Percentiles rank a stretch among this genome's conserved stretches.
phyloP scores from a whole-genome alignment of 768 basidiomycete genomes.

The Agrocybe chaxingu region DNA sequence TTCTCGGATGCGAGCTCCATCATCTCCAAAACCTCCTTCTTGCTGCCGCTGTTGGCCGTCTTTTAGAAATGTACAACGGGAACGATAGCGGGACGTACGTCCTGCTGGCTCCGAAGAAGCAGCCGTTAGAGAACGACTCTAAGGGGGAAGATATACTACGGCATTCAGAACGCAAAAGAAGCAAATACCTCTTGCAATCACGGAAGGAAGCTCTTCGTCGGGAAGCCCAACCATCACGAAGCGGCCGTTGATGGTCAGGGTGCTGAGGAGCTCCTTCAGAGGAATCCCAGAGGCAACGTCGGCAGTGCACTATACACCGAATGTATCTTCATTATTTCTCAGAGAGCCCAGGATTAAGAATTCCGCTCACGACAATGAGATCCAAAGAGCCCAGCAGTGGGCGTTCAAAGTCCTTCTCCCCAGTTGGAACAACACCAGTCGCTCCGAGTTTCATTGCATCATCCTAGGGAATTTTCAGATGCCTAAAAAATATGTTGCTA shows the following conservation, averaged over 20 bases:
- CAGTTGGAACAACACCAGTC: slow-evolving; percentile 46
- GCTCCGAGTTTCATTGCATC: slow-evolving; percentile 61
- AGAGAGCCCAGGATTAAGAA: neutral
- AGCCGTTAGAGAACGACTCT: slow-evolving; percentile 23
- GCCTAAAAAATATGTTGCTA: neutral
- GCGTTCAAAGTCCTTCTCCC: slow-evolving; percentile 36
- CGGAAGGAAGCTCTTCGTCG: slow-evolving; percentile 40
- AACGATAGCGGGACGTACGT: slow-evolving; percentile 16
- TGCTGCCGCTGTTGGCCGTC: slow-evolving; percentile 47
- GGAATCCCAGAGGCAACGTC: slow-evolving; percentile 26
- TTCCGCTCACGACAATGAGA: slow-evolving; percentile 40
- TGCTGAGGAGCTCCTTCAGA: slow-evolving; percentile 33
- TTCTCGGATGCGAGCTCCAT: slow-evolving; percentile 55
- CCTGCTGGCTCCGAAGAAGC: slow-evolving; percentile 26
- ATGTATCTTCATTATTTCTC: neutral
- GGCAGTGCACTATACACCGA: slow-evolving; percentile 21
- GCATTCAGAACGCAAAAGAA: slow-evolving; percentile 18
- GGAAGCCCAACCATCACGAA: slow-evolving; percentile 58
- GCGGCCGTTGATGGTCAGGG: slow-evolving; percentile 50
- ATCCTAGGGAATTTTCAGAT: slow-evolving; percentile 20
- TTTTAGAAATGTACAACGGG: slow-evolving; percentile 12
- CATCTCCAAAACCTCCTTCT: slow-evolving; percentile 58
- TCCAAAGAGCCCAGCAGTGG: slow-evolving; percentile 38
- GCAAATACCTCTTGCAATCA: slow-evolving; percentile 25
- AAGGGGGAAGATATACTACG: neutral